These are phyloP conservation scores for Entelexis sorbosivorans DNA, from an alignment of 1,139 yeast species.

Conservation along the genomic window DNA sequence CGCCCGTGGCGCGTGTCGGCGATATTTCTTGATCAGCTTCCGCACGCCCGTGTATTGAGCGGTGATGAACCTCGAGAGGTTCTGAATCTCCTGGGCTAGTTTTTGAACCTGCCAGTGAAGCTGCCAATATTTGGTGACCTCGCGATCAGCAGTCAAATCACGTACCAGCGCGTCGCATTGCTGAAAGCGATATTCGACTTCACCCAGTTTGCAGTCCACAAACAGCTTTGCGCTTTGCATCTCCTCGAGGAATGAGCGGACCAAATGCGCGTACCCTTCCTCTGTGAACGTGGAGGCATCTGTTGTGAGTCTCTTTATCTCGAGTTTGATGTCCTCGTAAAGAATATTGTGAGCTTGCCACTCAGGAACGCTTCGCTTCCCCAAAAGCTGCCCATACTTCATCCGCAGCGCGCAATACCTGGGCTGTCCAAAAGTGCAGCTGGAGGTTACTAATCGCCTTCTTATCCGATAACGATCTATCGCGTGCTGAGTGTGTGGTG, in stretches of 20 bases:
- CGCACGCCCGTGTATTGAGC: conserved; percentile 74
- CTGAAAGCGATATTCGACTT: conserved; percentile 38
- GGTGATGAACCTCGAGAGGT: conserved; percentile 60
- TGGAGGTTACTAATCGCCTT: not conserved
- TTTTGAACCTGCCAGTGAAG: conserved; percentile 33
- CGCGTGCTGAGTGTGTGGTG: not conserved
- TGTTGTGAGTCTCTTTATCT: conserved; percentile 43
- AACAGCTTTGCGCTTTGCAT: conserved; percentile 37
- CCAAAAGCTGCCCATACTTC: conserved; percentile 78
- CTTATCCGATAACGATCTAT: not conserved
- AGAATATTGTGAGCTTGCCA: conserved; percentile 79
- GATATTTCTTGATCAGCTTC: conserved; percentile 68
- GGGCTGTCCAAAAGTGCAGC: not conserved
- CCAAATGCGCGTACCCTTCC: conserved; percentile 36
- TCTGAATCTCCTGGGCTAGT: conserved; percentile 52
- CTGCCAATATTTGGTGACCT: conserved; percentile 22
- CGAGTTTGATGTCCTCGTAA: conserved; percentile 71
- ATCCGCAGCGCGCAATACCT: conserved; percentile 30
- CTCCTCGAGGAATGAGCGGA: conserved; percentile 19
- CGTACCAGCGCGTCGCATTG: conserved; percentile 35
- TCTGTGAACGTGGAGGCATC: conserved; percentile 31
- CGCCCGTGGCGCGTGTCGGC: conserved; percentile 24
- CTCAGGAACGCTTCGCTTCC: conserved; percentile 69
- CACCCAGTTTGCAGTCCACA: conserved; percentile 56
- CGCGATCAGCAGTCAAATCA: conserved; percentile 18